These are phyloP conservation scores for Kurtzmaniella quercitrusa DNA, from an alignment of 1,139 yeast species.

Conservation along the genomic window DNA sequence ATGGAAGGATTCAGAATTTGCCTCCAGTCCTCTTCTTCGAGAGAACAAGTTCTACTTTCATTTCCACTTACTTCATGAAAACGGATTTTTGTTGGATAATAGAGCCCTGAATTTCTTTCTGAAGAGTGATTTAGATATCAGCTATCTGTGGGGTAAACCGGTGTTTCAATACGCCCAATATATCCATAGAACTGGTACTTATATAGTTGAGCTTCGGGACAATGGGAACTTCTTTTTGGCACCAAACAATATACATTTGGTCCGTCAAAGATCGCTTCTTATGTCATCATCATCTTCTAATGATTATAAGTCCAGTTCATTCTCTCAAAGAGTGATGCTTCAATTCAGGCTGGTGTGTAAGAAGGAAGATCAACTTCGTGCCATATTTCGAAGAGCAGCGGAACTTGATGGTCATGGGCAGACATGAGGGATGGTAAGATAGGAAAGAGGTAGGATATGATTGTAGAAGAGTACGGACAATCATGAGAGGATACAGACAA, in stretches of 20 bases:
- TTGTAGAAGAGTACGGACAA: too few species aligned
- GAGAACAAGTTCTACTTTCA: conserved; percentile 59
- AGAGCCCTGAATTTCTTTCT: conserved; percentile 65
- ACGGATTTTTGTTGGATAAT: conserved; percentile 79
- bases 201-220: conserved; percentile 81
- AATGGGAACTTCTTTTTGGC: conserved; percentile 79
- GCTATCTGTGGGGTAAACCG: conserved; percentile 91
- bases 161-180: conserved; percentile 80
- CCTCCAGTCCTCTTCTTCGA: conserved; percentile 39
- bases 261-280: conserved; percentile 48
- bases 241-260: conserved; percentile 72
- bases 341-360: conserved; percentile 63
- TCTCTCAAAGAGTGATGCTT: conserved; percentile 67
- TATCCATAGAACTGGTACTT: conserved; percentile 83
- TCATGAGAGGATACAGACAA: too few species aligned
- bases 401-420: conserved; percentile 8
- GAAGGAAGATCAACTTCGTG: conserved; percentile 41
- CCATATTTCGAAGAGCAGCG: conserved; percentile 58
- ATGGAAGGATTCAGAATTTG: conserved; percentile 57
- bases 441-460: too few species aligned
- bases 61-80: conserved; percentile 54
- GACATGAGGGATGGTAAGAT: conserved; percentile 17
- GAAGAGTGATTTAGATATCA: conserved; percentile 50
- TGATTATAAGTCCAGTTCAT: conserved; percentile 2
- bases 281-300: conserved; percentile 3